Conservation (phyloP, 352 stramenopile genomes). For the Globisporangium abappressorium region DNA sequence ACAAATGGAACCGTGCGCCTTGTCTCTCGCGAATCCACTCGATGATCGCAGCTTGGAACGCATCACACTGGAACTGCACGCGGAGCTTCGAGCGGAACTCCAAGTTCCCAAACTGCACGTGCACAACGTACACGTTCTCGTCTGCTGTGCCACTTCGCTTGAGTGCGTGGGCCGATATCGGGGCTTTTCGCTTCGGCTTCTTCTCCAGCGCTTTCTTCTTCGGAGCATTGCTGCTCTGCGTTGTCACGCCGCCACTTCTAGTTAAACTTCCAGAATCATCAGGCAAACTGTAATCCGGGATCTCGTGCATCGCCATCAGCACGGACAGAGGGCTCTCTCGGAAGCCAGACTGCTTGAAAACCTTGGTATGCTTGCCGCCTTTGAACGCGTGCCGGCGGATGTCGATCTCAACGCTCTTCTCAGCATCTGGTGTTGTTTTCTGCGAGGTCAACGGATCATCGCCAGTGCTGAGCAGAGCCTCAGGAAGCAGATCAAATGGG, state of each 20-base stretch:
- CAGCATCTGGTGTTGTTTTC: neutral
- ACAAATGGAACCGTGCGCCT: slow-evolving; percentile 5
- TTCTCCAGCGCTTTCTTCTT: slow-evolving; percentile 36
- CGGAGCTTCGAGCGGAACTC: slow-evolving; percentile 30
- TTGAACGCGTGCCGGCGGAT: slow-evolving; percentile 29
- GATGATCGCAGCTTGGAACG: slow-evolving; percentile 39
- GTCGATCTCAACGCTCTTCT: slow-evolving; percentile 25
- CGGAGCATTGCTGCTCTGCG: neutral
- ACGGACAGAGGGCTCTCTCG: slow-evolving; percentile 48
- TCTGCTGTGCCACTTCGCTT: neutral
- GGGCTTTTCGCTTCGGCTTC: slow-evolving; percentile 31
- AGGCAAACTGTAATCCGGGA: slow-evolving; percentile 16
- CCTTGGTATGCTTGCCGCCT: slow-evolving; percentile 24
- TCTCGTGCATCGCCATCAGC: slow-evolving; percentile 35
- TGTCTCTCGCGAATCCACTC: slow-evolving; percentile 46
- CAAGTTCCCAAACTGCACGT: slow-evolving; percentile 23
- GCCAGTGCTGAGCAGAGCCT: slow-evolving; percentile 20
- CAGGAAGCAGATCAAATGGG: slow-evolving; percentile 30
- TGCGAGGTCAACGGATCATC: neutral
- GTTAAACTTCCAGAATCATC: neutral
- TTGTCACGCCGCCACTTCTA: neutral
- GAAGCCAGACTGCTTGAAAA: slow-evolving; percentile 37
- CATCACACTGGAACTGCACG: slow-evolving; percentile 50
- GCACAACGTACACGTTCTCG: slow-evolving; percentile 33
- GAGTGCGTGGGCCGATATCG: neutral